Evolutionary conservation across 306 rosid species (phyloP), one percentile per base, ranked within the genome.

Genomic region (Lagenaria siceraria): DNA sequence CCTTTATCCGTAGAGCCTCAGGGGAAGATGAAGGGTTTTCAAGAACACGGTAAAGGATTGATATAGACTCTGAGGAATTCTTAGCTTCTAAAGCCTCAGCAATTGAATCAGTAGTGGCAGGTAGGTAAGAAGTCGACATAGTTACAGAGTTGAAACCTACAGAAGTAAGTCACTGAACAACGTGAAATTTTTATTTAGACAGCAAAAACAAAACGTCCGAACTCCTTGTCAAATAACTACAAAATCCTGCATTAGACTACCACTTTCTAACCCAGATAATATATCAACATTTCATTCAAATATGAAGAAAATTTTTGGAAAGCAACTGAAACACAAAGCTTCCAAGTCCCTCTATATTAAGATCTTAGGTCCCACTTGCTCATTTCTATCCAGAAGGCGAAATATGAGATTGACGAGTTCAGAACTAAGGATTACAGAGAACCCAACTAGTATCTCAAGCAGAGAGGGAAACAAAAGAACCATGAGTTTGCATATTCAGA

Each of bases 1-100:
- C 98, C 81, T 92, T 94, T 65, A 92, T 89, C 74, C 97, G 86
- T 56, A 94, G 78, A 35, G 96, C 96, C 77, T 94, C 98, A 5
- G 93, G 78, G 29, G 97, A 92, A 55, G 98, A 85, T 19, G 98
- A 89, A 49, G 96, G 93, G 76, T 88, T 85, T 74, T 90, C 97
- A 79, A 94, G 90, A 42, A 94, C 78, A 2, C 88, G 86, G 78
- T 91, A 92, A 24, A 92, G 92, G 79, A 88, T 89, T n/a, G 96
- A 83, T 71, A 94, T 92, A 14, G 90, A 82, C 65, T 92, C 89
- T 10, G 95, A 86, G 12, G 95, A 86, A 77, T 73, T 75, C 82
- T 87, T 87, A 78, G 90, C 90, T 86, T 92, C 97, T 76, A 81
- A 59, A 81, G 97, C 97, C 84, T 78, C 81, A 75, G 87, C 88